phyloP scores from a whole-genome alignment of 768 basidiomycete species.

The Saitozyma sp. region DNA sequence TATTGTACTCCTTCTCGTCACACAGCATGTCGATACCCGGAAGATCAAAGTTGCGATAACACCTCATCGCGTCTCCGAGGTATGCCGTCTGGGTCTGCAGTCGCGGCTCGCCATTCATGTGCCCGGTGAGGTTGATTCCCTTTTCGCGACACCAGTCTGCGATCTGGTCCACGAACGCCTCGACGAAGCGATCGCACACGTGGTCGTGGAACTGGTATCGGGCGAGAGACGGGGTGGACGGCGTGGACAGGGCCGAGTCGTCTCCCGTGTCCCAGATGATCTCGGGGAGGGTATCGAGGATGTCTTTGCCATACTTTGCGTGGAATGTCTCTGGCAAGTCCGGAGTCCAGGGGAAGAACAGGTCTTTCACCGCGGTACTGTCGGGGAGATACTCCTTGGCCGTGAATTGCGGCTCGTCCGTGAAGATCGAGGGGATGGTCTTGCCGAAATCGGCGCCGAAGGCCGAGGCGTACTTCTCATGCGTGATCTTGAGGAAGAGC shows the following conservation, averaged over 20 bases:
- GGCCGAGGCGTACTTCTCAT: conserved; percentile 30
- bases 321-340: conserved; percentile 13
- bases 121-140: conserved; percentile 23
- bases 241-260: not conserved
- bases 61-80: conserved; percentile 35
- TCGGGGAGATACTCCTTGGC: conserved; percentile 15
- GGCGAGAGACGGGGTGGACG: conserved; percentile 1
- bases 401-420: conserved; percentile 39
- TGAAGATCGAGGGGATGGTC: conserved; percentile 37
- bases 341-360: conserved; percentile 40
- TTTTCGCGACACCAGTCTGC: conserved; percentile 33
- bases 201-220: conserved; percentile 32
- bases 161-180: conserved; percentile 20
- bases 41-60: conserved; percentile 38
- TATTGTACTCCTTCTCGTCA: conserved; percentile 33
- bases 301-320: conserved; percentile 16
- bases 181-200: conserved; percentile 29
- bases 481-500: conserved; percentile 33
- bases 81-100: conserved; percentile 27
- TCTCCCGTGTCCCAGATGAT: conserved; percentile 33
- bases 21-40: conserved; percentile 42
- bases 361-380: conserved; percentile 18
- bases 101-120: conserved; percentile 27
- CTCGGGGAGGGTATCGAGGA: conserved; percentile 26
- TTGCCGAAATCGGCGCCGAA: conserved; percentile 31